These are phyloP conservation scores for Achaetomium macrosporum DNA, from an alignment of 2,329 filamentous ascomycete species.

Conservation along the genomic window DNA sequence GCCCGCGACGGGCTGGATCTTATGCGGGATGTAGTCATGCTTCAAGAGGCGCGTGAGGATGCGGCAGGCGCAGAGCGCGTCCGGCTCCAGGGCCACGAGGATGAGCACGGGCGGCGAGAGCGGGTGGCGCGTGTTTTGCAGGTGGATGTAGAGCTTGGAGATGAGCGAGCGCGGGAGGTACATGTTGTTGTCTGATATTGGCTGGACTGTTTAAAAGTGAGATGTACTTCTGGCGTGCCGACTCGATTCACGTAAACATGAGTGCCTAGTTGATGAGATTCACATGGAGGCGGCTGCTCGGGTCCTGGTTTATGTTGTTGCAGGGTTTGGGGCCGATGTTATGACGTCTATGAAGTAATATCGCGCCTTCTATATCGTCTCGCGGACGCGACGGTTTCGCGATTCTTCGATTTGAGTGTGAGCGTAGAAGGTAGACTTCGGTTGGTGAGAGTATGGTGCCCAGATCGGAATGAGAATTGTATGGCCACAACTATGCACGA, in stretches of 20 bases:
- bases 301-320: neutral
- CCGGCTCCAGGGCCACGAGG: slow-evolving; percentile 87
- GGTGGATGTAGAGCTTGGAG: slow-evolving; percentile 84
- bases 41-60: slow-evolving; percentile 92
- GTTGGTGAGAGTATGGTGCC: no score
- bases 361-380: neutral
- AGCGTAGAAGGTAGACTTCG: no score
- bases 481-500: neutral
- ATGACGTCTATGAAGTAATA: neutral
- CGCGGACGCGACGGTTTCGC: neutral
- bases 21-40: slow-evolving; percentile 95
- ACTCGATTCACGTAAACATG: no score
- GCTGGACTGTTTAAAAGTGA: slow-evolving; percentile 1
- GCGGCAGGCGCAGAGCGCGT: slow-evolving; percentile 90
- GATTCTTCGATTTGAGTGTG: neutral
- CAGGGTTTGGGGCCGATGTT: neutral
- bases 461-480: no score
- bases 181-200: slow-evolving; percentile 49
- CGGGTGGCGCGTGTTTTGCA: slow-evolving; percentile 81
- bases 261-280: no score
- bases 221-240: no score
- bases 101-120: slow-evolving; percentile 85
- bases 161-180: slow-evolving; percentile 89
- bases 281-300: no score
- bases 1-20: slow-evolving; percentile 89